Percentiles rank a stretch among this genome's conserved stretches.
phyloP scores from a whole-genome alignment of 192 early-diverging fungal species.

The Umbelopsis ramanniana region DNA sequence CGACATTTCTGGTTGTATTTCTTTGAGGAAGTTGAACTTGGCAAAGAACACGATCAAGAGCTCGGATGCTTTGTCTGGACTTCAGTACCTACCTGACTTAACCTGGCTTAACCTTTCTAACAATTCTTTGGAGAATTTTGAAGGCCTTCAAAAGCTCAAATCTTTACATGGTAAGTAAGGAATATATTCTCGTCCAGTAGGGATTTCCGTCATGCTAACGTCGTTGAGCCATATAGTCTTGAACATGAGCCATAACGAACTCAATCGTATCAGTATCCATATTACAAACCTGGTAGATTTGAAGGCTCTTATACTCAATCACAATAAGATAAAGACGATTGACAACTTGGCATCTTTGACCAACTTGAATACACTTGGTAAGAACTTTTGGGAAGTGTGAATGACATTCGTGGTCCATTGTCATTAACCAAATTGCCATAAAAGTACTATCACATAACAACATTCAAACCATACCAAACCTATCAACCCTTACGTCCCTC shows the following conservation, averaged over 20 bases:
- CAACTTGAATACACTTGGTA: constrained; percentile 74
- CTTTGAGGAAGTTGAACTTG: constrained; percentile 66
- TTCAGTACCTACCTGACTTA: constrained; percentile 55
- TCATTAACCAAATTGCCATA: not conserved
- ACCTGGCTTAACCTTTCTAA: constrained; percentile 68
- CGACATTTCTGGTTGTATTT: constrained; percentile 66
- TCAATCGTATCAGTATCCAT: constrained; percentile 61
- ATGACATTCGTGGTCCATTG: not conserved
- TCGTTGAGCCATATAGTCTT: constrained; percentile 48
- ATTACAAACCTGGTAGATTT: constrained; percentile 60
- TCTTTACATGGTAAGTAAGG: constrained; percentile 60
- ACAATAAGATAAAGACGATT: constrained; percentile 71
- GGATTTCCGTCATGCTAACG: not conserved
- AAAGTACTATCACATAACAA: constrained; percentile 81
- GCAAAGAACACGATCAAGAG: constrained; percentile 58
- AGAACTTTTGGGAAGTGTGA: not conserved
- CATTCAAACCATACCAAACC: constrained; percentile 56
- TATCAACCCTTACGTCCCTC: constrained; percentile 62
- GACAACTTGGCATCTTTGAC: constrained; percentile 63
- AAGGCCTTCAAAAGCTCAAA: constrained; percentile 57
- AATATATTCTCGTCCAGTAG: not conserved
- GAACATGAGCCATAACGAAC: constrained; percentile 71
- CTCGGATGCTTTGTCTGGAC: constrained; percentile 53
- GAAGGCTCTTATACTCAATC: constrained; percentile 79
- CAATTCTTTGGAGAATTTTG: constrained; percentile 64